These are phyloP conservation scores for Eimeria acervulina DNA, from an alignment of 169 alveolate species.

Conservation along the genomic window DNA sequence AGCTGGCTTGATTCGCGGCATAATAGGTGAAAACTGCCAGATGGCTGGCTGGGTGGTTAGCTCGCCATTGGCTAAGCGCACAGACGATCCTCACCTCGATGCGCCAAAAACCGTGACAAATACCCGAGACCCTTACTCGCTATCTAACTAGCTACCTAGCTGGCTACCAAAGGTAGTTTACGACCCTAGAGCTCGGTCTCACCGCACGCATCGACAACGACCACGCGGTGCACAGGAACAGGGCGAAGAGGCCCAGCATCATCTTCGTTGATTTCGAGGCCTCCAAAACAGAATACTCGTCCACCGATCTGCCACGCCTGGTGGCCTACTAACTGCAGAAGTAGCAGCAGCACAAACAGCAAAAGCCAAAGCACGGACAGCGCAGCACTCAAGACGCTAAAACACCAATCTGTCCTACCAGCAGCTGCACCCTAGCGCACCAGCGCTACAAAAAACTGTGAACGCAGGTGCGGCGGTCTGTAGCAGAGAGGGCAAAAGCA, in stretches of 20 bases:
- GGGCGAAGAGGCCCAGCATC: conserved; percentile 30
- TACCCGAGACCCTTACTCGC: too few relatives aligned
- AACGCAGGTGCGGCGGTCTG: neutral
- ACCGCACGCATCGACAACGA: conserved; percentile 60
- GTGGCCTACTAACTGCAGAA: conserved; percentile 68
- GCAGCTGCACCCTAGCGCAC: neutral
- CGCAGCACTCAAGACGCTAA: neutral
- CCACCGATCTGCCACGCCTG: conserved; percentile 79
- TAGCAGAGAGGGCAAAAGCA: neutral
- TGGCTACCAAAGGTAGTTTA: neutral
- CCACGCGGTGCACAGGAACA: neutral
- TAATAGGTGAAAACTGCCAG: neutral
- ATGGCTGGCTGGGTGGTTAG: neutral
- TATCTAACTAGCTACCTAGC: neutral
- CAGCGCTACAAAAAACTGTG: neutral
- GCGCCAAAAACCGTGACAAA: neutral
- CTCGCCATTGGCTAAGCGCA: neutral
- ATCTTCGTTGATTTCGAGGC: conserved; percentile 37
- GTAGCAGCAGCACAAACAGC: neutral
- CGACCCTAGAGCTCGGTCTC: neutral
- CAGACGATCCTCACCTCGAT: neutral
- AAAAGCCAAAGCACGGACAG: neutral
- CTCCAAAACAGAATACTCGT: conserved; percentile 43
- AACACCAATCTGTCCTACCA: neutral
- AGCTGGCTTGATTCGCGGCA: neutral